These are phyloP conservation scores for Podila epicladia DNA, from an alignment of 192 early-diverging fungal genomes.

Conservation along the genomic window DNA sequence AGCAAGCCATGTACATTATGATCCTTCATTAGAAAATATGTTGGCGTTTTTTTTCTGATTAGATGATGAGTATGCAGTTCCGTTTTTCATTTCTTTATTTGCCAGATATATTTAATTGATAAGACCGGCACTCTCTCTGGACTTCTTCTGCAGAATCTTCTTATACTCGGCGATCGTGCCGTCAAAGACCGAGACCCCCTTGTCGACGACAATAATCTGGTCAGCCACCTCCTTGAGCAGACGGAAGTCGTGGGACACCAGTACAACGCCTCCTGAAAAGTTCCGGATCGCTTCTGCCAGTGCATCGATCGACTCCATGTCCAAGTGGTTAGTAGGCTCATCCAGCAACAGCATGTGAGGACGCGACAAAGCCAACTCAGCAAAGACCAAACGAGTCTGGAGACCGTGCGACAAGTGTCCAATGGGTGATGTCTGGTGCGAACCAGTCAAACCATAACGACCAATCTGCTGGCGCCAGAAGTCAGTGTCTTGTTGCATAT, in stretches of 20 bases:
- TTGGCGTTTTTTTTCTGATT: not conserved
- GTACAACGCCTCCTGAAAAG: slow-evolving; percentile 97
- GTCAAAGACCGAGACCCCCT: slow-evolving; percentile 77
- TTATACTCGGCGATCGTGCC: slow-evolving; percentile 94
- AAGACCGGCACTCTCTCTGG: slow-evolving; percentile 24
- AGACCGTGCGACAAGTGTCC: slow-evolving; percentile 92
- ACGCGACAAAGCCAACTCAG: slow-evolving; percentile 85
- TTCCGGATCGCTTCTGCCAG: slow-evolving; percentile 96
- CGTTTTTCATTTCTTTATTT: not conserved
- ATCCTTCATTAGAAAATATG: too few relatives aligned
- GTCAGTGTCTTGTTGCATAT: slow-evolving; percentile 84
- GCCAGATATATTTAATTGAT: not conserved
- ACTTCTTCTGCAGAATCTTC: slow-evolving; percentile 70
- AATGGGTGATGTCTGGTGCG: slow-evolving; percentile 93
- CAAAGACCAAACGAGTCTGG: slow-evolving; percentile 96
- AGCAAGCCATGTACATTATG: too few relatives aligned
- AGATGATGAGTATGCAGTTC: not conserved
- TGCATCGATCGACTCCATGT: slow-evolving; percentile 93
- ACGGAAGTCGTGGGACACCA: slow-evolving; percentile 99
- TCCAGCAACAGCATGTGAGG: slow-evolving; percentile 98
- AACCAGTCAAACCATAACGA: slow-evolving; percentile 92
- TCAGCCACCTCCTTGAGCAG: slow-evolving; percentile 96
- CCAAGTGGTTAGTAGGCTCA: slow-evolving; percentile 98
- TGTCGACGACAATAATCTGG: slow-evolving; percentile 93
- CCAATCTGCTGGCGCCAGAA: slow-evolving; percentile 96